Evolutionary conservation across 2,329 filamentous ascomycete genomes (phyloP).

Genomic region (Hypocreales sp.): DNA sequence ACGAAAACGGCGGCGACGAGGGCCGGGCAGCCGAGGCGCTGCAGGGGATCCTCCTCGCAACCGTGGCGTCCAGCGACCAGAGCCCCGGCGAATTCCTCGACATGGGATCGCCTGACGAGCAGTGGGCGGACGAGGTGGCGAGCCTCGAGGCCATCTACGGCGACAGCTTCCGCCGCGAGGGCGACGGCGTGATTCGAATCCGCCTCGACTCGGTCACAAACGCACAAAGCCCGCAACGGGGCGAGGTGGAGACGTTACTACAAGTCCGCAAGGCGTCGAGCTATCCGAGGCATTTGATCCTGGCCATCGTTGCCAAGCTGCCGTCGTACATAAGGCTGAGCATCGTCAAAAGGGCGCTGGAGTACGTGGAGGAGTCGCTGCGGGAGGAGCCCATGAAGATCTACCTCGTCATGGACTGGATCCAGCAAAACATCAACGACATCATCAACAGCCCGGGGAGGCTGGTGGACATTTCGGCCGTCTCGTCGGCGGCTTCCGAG

Average conservation of each 20-base stretch:
- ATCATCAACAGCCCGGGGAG: constrained; percentile 76
- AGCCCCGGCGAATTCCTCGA: constrained; percentile 27
- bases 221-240: constrained; percentile 30
- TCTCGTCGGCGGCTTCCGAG: constrained; percentile 51
- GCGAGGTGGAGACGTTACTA: constrained; percentile 35
- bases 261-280: constrained; percentile 57
- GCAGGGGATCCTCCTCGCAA: constrained; percentile 35
- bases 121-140: constrained; percentile 75
- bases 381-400: constrained; percentile 77
- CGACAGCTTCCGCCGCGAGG: constrained; percentile 48
- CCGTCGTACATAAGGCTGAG: constrained; percentile 91
- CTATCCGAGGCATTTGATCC: constrained; percentile 58
- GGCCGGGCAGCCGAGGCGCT: constrained; percentile 62
- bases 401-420: constrained; percentile 80
- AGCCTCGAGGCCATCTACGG: constrained; percentile 79
- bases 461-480: constrained; percentile 70
- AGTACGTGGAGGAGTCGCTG: constrained; percentile 54
- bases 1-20: constrained; percentile 57
- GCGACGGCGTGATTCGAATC: constrained; percentile 53
- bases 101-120: constrained; percentile 37
- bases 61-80: constrained; percentile 3
- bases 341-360: constrained; percentile 61
- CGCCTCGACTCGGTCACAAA: constrained; percentile 42
- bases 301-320: constrained; percentile 55
- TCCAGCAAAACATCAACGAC: constrained; percentile 68